Evolutionary conservation across 106 monocot species (phyloP).

Genomic region (Dioscorea dumetorum): DNA sequence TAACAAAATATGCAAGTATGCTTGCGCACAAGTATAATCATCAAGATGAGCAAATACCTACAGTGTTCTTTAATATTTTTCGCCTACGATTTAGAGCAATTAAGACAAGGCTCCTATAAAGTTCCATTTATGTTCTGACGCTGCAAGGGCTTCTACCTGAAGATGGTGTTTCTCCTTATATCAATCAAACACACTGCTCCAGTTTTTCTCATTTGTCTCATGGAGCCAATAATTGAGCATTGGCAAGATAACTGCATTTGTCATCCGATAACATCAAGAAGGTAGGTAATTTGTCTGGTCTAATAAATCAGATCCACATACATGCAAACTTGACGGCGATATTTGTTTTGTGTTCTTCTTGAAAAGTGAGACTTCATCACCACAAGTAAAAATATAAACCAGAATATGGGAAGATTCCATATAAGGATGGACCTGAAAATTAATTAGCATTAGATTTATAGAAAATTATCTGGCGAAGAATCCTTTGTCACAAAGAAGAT

Average conservation of each 20-base stretch:
- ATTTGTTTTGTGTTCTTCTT: constrained; percentile 58
- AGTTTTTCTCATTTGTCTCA: neutral
- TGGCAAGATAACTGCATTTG: constrained; percentile 81
- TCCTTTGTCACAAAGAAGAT: too few relatives aligned
- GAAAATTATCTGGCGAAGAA: too few relatives aligned
- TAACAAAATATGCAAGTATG: too few relatives aligned
- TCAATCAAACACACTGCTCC: neutral
- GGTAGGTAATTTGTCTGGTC: constrained; percentile 94
- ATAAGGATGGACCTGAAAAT: constrained; percentile 64
- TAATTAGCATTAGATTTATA: too few relatives aligned
- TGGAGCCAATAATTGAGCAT: neutral
- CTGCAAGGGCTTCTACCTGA: constrained; percentile 60
- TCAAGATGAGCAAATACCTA: too few relatives aligned
- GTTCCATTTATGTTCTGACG: constrained; percentile 38
- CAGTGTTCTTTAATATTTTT: too few relatives aligned
- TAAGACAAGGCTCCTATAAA: constrained; percentile 42
- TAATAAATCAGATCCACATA: constrained; percentile 87
- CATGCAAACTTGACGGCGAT: constrained; percentile 55
- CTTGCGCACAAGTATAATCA: too few relatives aligned
- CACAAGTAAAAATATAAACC: constrained; percentile 94
- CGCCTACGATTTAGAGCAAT: constrained; percentile 36
- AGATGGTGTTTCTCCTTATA: constrained; percentile 6
- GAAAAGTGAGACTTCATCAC: constrained; percentile 72
- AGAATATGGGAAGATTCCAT: constrained; percentile 93
- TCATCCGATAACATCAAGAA: constrained; percentile 87